Evolutionary conservation across 768 basidiomycete species (phyloP), one percentile per base, ranked within the genome.

Genomic region (Naganishia onofrii): DNA sequence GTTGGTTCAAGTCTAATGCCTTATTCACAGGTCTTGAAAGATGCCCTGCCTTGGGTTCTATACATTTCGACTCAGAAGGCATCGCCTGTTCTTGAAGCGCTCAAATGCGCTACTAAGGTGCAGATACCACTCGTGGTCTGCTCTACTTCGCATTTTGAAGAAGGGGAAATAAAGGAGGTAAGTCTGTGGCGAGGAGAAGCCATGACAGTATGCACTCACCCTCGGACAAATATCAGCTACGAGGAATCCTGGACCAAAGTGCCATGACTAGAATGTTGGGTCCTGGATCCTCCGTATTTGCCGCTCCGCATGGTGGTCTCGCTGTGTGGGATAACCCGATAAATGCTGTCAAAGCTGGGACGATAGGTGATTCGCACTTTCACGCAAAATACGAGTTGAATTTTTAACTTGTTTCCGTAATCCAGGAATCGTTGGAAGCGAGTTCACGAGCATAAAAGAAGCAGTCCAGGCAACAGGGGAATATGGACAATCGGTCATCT

Each of bases 81-180:
- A 8, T 63, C 42, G 5, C 60, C 60, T 23, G 60, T 63, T 12
- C 28, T 63, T 23, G 60, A 63, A 42, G 60, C 60, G 7, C 28
- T 63, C 36, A 63, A 63, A 44, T 44, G 23, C 10, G 60, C 60
- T 26, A 44, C 60, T 6, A 17, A 46, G 29, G 60, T 63, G n/a
- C 60, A 63, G 23, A n/a, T 63, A 26, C 60, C 60, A 44, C 60
- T 63, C 23, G 60, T 63, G 12, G 60, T 63, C 3, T 63, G 60
- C 60, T 46, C 60, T 9, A 63, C 60, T 26, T 28, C n/a, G 23
- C 23, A 63, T 15, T 63, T 63, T 19, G n/a, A 44, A 12, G 38
- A 63, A 26, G 23, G 12, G 5, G 60, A 63, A 63, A 63, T 63
- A 26, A 44, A 42, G 10, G 31, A 63, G 38, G 60, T 63, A 26